Evolutionary conservation across 2,329 filamentous ascomycete genomes (phyloP).

Genomic region (Tricladium varicosporioides): DNA sequence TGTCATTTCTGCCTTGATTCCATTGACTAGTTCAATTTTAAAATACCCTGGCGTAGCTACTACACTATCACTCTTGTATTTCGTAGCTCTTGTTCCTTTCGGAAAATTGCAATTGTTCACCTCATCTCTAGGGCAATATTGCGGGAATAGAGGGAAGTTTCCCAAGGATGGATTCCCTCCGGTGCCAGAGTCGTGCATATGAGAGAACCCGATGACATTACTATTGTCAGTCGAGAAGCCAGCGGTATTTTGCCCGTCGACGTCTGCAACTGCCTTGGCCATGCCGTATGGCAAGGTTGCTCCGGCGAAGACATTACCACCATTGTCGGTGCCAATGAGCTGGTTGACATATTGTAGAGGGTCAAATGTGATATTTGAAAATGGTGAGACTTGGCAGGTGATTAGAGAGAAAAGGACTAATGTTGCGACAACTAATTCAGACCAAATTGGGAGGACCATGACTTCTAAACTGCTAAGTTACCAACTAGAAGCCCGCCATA

Average conservation of each 20-base stretch:
- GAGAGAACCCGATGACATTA: constrained; percentile 31
- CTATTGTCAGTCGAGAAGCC: constrained; percentile 51
- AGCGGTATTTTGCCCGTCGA: constrained; percentile 52
- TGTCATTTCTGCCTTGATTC: constrained; percentile 65
- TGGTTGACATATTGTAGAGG: background rate
- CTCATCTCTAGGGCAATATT: constrained; percentile 59
- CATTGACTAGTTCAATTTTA: constrained; percentile 53
- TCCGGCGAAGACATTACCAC: constrained; percentile 51
- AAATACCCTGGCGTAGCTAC: constrained; percentile 65
- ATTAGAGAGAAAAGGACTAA: background rate
- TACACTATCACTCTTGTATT: constrained; percentile 45
- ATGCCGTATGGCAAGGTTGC: constrained; percentile 51
- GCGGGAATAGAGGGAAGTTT: constrained; percentile 72
- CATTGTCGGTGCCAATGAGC: constrained; percentile 12
- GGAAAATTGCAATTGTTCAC: constrained; percentile 61
- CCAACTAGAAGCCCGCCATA: background rate
- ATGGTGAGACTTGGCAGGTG: background rate
- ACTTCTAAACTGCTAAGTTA: background rate
- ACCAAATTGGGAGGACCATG: background rate
- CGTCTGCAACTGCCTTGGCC: constrained; percentile 54
- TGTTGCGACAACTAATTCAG: too few relatives aligned
- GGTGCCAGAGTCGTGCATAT: constrained; percentile 45
- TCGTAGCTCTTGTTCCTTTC: constrained; percentile 43
- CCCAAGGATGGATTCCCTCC: constrained; percentile 60
- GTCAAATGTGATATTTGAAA: background rate